phyloP scores from a whole-genome alignment of 2,329 filamentous ascomycete species.

The Chrysoporthe cubensis region DNA sequence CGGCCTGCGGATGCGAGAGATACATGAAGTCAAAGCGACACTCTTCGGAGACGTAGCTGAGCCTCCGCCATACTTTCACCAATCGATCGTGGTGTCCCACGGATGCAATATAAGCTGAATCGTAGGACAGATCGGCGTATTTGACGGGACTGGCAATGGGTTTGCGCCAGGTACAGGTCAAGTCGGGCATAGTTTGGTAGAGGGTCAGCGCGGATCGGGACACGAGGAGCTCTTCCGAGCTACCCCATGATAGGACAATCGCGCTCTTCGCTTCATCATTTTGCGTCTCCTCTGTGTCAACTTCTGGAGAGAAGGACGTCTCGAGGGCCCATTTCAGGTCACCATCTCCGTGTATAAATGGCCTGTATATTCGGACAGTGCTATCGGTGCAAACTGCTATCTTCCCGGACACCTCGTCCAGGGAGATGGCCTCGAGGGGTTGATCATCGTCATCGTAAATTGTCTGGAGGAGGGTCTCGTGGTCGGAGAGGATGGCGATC shows the following conservation, averaged over 20 bases:
- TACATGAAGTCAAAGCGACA: slow-evolving; percentile 90
- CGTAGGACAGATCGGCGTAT: slow-evolving; percentile 79
- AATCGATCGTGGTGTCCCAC: slow-evolving; percentile 78
- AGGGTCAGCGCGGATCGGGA: slow-evolving; percentile 73
- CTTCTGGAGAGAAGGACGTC: slow-evolving; percentile 54
- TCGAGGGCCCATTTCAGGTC: slow-evolving; percentile 73
- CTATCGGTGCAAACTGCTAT: slow-evolving; percentile 74
- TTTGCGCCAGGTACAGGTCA: slow-evolving; percentile 73
- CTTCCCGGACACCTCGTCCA: slow-evolving; percentile 83
- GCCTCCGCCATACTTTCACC: slow-evolving; percentile 89
- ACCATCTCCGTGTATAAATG: slow-evolving; percentile 71
- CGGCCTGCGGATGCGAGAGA: slow-evolving; percentile 77
- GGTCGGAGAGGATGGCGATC: slow-evolving; percentile 78
- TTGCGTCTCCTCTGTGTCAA: slow-evolving; percentile 35
- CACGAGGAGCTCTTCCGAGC: slow-evolving; percentile 80
- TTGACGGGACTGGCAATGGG: slow-evolving; percentile 73
- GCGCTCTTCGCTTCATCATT: slow-evolving; percentile 39
- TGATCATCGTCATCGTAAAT: slow-evolving; percentile 80
- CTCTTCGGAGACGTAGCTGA: slow-evolving; percentile 81
- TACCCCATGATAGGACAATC: slow-evolving; percentile 80
- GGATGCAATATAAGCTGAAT: slow-evolving; percentile 85
- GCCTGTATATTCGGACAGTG: slow-evolving; percentile 76
- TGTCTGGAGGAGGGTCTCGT: slow-evolving; percentile 80
- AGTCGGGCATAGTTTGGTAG: slow-evolving; percentile 57
- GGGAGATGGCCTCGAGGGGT: slow-evolving; percentile 71